Base-by-base conservation (phyloP, 805 yeast genomes). In the Vanderwaltozyma polyspora region DNA sequence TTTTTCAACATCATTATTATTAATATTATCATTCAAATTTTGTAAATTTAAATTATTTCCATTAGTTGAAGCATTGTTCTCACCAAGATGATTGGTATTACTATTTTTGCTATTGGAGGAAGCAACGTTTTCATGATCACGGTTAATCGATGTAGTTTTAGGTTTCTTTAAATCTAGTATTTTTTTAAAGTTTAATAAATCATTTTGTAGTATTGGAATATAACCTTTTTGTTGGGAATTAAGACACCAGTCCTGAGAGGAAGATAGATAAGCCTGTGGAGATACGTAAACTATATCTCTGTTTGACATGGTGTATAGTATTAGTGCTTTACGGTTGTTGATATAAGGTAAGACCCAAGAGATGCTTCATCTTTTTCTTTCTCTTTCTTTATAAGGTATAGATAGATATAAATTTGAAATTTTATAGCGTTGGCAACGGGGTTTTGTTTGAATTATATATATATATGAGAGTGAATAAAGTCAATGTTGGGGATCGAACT, bases 261-360 rank as follows among this genome's bases (percentile, higher is more conserved):
- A 40, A 2, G 32, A 18, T n/a, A 50, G 34, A 33, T 48, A 54
- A 5, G 42, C 34, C 13, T 42, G 47, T 2, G 59, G 57, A 5
- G 52, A 50, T 4, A 54, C 57, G 29, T 43, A 54, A 11, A 52
- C 33, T 22, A 52, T 33, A 17, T 46, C 46, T n/a, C n/a, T n/a
- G n/a, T n/a, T n/a, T n/a, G n/a, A n/a, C n/a, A n/a, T n/a, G n/a
- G n/a, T n/a, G n/a, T n/a, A n/a, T 7, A 5, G n/a, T 6, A 5
- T 7, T 6, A 5, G 7, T 23, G 5, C 25, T 23, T 5, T 23
- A 7, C 13, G 6, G 25, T 23, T 21, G 25, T 23, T 23, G 25
- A 23, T 23, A 23, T 7, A 6, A 23, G 13, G 10, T 7, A 11
- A 23, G 10, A 23, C n/a, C 7, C n/a, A 23, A 11, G 10, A 8